phyloP scores from a whole-genome alignment of 257 asterid species.

The Datura wrightii region DNA sequence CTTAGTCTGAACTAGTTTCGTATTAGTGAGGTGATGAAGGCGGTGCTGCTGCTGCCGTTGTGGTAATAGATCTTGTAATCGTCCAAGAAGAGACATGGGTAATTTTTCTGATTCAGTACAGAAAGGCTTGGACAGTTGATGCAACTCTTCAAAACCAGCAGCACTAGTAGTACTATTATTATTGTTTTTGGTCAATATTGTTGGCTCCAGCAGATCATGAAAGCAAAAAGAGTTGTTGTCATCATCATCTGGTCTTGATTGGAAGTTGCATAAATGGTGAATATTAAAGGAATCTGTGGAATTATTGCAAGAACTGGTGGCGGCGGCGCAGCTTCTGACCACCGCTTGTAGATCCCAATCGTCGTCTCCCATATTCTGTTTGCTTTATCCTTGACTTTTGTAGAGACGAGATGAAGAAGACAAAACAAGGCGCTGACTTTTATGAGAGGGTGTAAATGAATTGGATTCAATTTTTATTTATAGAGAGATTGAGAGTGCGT shows the following conservation, averaged over 20 bases:
- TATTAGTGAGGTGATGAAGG: background rate
- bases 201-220: slow-evolving; percentile 45
- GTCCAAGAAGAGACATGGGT: slow-evolving; percentile 62
- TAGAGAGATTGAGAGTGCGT: background rate
- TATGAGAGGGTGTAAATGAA: background rate
- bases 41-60: slow-evolving; percentile 29
- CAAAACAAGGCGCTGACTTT: slow-evolving; percentile 77
- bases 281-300: background rate
- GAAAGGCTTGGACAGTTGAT: slow-evolving; percentile 70
- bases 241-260: slow-evolving; percentile 38
- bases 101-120: slow-evolving; percentile 40
- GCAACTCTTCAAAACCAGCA: slow-evolving; percentile 44
- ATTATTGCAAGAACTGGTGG: slow-evolving; percentile 33
- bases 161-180: background rate
- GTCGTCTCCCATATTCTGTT: slow-evolving; percentile 66
- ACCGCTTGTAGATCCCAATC: slow-evolving; percentile 97
- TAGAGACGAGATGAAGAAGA: slow-evolving; percentile 30
- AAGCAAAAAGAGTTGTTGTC: slow-evolving; percentile 34
- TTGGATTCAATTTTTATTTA: slow-evolving; percentile 27
- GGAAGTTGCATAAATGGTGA: slow-evolving; percentile 12
- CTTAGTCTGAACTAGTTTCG: slow-evolving; percentile 28
- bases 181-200: background rate
- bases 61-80: slow-evolving; percentile 57
- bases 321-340: slow-evolving; percentile 84
- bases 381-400: slow-evolving; percentile 28